Evolutionary conservation across 257 asterid species (phyloP).

Genomic region (Rubia yunnanensis): DNA sequence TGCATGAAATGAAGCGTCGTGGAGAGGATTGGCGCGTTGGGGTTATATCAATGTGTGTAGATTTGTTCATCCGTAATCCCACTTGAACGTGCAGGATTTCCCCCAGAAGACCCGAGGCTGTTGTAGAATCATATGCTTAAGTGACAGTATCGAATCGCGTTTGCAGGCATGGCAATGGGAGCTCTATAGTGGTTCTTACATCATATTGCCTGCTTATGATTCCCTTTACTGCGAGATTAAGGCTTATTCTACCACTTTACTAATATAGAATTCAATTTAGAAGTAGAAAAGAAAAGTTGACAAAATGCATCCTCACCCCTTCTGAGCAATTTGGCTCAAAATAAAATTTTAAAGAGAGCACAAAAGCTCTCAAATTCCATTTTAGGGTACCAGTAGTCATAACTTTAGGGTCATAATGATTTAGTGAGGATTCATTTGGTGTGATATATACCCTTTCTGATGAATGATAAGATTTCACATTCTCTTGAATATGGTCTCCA

Average conservation of each 20-base stretch:
- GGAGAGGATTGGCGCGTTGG: constrained; percentile 90
- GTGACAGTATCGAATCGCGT: not conserved
- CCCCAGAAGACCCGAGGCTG: not conserved
- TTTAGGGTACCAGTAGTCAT: too few species aligned
- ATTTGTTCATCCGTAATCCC: constrained; percentile 19
- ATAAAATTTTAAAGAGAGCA: too few species aligned
- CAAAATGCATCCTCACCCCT: too few species aligned
- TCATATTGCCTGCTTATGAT: not conserved
- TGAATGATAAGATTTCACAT: not conserved
- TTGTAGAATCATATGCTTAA: not conserved
- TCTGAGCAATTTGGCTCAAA: not conserved
- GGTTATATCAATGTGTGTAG: constrained; percentile 87
- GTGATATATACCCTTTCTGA: not conserved
- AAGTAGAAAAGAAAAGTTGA: not conserved
- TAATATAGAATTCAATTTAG: not conserved
- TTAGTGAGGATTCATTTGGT: too few species aligned
- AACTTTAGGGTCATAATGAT: too few species aligned
- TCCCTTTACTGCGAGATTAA: not conserved
- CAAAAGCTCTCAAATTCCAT: not conserved
- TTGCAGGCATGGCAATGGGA: constrained; percentile 87
- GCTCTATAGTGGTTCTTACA: constrained; percentile 2
- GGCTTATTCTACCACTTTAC: too few species aligned
- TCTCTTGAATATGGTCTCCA: not conserved
- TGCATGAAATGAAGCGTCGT: constrained; percentile 93
- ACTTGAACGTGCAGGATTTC: not conserved